Conservation (phyloP, 2,329 filamentous ascomycete species). For the Penicillium griseofulvum region DNA sequence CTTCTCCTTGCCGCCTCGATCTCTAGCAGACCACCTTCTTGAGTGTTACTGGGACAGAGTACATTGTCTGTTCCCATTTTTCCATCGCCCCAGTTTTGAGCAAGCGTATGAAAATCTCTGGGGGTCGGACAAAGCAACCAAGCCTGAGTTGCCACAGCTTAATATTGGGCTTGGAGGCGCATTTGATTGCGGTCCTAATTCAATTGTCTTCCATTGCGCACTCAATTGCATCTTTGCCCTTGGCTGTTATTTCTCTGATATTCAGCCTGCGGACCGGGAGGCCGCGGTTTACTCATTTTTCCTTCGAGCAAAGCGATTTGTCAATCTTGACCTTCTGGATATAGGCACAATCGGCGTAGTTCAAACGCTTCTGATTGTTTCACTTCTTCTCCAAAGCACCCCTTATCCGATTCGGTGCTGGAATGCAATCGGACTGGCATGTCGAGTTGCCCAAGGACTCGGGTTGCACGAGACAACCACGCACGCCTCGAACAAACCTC, state of each 20-base stretch:
- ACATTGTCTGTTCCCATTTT: conserved; percentile 47
- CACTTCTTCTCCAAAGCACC: conserved; percentile 43
- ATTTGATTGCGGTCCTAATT: conserved; percentile 31
- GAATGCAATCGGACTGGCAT: conserved; percentile 46
- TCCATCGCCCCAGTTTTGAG: conserved; percentile 45
- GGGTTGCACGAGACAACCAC: conserved; percentile 38
- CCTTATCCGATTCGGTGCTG: conserved; percentile 44
- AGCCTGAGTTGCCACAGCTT: conserved; percentile 18
- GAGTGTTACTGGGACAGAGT: conserved; percentile 41
- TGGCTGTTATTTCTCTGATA: conserved; percentile 41
- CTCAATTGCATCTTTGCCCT: conserved; percentile 48
- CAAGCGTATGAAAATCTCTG: conserved; percentile 43
- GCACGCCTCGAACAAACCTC: conserved; percentile 14
- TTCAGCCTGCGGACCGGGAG: conserved; percentile 28
- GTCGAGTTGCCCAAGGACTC: conserved; percentile 43
- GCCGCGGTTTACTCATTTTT: conserved; percentile 36
- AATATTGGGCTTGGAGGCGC: conserved; percentile 37
- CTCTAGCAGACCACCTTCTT: conserved; percentile 44
- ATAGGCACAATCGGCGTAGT: conserved; percentile 42
- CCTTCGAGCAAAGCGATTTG: conserved; percentile 32
- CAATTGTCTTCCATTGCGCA: conserved; percentile 44
- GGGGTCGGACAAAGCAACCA: conserved; percentile 23
- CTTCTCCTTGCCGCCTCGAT: conserved; percentile 42
- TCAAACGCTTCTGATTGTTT: conserved; percentile 42
- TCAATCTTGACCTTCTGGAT: conserved; percentile 41